phyloP scores from a whole-genome alignment of 176 grass and related monocot species.

The Ensete ventricosum region DNA sequence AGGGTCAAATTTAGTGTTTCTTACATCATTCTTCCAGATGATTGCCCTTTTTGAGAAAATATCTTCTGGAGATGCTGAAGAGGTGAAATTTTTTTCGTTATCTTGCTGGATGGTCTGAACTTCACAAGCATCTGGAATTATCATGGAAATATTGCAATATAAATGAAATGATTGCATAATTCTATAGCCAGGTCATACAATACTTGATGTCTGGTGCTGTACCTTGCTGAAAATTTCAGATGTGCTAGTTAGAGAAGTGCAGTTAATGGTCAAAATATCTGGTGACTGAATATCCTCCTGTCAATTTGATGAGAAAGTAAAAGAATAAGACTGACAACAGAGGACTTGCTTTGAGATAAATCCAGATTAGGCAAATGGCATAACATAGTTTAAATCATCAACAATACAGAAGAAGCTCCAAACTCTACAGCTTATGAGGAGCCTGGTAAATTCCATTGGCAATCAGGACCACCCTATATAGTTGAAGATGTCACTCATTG shows the following conservation, averaged over 20 bases:
- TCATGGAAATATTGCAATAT: slow-evolving; percentile 15
- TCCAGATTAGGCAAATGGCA: neutral
- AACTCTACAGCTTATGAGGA: neutral
- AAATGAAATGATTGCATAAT: neutral
- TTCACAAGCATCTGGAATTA: slow-evolving; percentile 62
- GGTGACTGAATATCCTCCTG: slow-evolving; percentile 52
- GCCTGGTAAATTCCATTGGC: neutral
- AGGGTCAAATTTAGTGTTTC: slow-evolving; percentile 1
- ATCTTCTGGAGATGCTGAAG: slow-evolving; percentile 70
- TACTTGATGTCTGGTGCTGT: neutral
- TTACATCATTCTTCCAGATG: slow-evolving; percentile 69
- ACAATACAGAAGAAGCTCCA: too few relatives aligned
- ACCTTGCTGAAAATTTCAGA: slow-evolving; percentile 86
- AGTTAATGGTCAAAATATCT: slow-evolving; percentile 71
- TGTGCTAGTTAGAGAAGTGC: slow-evolving; percentile 62
- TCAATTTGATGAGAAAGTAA: slow-evolving; percentile 14
- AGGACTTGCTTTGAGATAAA: slow-evolving; percentile 5
- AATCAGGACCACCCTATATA: neutral
- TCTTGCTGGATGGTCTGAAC: slow-evolving; percentile 37
- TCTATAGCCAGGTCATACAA: neutral
- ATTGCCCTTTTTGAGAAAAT: slow-evolving; percentile 41
- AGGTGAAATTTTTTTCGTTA: slow-evolving; percentile 28
- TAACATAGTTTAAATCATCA: too few relatives aligned
- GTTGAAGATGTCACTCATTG: neutral
- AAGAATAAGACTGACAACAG: neutral